Conservation (phyloP, 2,329 filamentous ascomycete genomes). For the Triangularia verruculosa region DNA sequence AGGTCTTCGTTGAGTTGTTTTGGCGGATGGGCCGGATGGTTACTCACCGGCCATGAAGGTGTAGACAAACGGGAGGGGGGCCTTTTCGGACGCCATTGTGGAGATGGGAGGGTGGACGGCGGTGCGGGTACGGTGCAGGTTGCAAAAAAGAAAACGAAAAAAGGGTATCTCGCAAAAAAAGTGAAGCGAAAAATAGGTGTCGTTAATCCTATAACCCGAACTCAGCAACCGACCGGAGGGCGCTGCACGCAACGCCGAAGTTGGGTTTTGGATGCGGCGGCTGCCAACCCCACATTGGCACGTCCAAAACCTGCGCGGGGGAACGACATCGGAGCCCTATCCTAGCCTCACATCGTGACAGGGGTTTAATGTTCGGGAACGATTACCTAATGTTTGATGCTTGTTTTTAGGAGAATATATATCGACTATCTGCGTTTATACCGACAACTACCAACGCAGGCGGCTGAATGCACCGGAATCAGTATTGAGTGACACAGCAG, state of each 20-base stretch:
- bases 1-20: slow-evolving; percentile 27
- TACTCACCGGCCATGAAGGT: slow-evolving; percentile 30
- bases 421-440: neutral
- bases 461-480: neutral
- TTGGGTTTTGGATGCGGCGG: neutral
- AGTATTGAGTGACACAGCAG: neutral
- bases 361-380: neutral
- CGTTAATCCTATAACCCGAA: slow-evolving; percentile 7
- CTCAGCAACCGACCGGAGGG: slow-evolving; percentile 6
- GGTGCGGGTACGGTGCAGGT: neutral
- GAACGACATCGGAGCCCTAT: slow-evolving; percentile 21
- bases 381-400: neutral
- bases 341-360: neutral
- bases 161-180: slow-evolving; percentile 1
- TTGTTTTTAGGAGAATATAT: neutral
- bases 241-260: neutral
- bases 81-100: slow-evolving; percentile 28
- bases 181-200: slow-evolving; percentile 11
- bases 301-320: slow-evolving; percentile 11
- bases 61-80: slow-evolving; percentile 29
- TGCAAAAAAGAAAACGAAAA: neutral
- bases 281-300: slow-evolving; percentile 4
- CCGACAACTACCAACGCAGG: neutral
- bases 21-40: slow-evolving; percentile 15
- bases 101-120: neutral